Base-by-base conservation (phyloP, 441 rosid genomes). In the Bocquillonia castaneifolia region DNA sequence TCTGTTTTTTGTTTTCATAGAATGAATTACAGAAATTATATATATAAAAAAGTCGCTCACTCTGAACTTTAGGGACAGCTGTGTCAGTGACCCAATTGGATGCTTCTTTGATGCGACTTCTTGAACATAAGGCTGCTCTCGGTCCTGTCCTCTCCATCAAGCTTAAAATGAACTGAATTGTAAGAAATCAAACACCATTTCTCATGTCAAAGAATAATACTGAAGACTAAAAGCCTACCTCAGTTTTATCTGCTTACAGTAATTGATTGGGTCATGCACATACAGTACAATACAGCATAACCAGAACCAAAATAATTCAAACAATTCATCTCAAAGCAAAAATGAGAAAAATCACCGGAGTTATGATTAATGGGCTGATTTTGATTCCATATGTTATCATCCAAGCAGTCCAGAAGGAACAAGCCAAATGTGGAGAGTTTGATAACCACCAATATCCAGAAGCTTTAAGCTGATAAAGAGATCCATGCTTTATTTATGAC, bases 151-250 rank as follows among this genome's bases (percentile, higher is more conserved):
- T 9, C 10, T 1, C 47, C 7, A 36, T 17, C 28, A 23, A 18
- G n/a, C 39, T 48, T 28, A 26, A 31, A 52, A 3, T 26, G 22
- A 44, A 45, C 22, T n/a, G 23, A 10, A 47, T 23, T 25, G 9
- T 29, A n/a, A 18, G 56, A 63, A 40, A 20, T 29, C 20, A 4
- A 20, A 22, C 3, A 9, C 34, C 34, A 23, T 31, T 65, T 37
- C 36, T 51, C 22, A n/a, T 25, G 5, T 63, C 42, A 23, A 3
- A 9, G 18, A 23, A 32, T 3, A 36, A 23, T 17, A 65, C 36
- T 8, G 36, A 51, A 51, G 25, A 37, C 18, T 18, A 40, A 54
- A 54, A 64, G 31, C 26, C 1, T 51, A 52, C 68, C 68, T 64
- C 58, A 0, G 4, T 20, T 20, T 12, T 64, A 51, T 51, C 68